A percentile compares a stretch with the other conserved stretches of the same genome.
Conservation (phyloP, 176 grass and related monocot species). For the Musa acuminata region DNA sequence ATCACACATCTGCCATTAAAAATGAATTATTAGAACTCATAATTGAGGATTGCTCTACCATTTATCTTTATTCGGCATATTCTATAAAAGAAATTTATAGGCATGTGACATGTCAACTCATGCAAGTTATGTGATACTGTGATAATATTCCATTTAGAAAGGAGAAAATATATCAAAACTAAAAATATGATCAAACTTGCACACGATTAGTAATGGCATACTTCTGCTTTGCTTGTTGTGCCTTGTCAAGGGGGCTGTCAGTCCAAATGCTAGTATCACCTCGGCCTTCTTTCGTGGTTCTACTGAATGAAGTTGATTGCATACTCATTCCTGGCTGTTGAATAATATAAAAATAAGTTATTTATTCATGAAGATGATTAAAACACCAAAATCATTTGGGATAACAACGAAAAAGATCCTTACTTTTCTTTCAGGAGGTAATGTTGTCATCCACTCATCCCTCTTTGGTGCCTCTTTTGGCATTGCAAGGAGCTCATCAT, state of each 20-base stretch:
- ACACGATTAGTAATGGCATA: conserved; percentile 20
- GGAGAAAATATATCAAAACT: not conserved
- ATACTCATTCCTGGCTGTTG: conserved; percentile 67
- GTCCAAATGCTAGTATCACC: conserved; percentile 86
- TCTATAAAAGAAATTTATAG: no score
- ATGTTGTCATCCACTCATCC: conserved; percentile 98
- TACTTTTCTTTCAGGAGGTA: conserved; percentile 97
- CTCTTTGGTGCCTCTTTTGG: conserved; percentile 66
- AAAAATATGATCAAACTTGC: not conserved
- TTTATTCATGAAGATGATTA: conserved; percentile 8
- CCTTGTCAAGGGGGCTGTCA: conserved; percentile 80
- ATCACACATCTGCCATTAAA: no score
- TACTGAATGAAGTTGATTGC: conserved; percentile 85
- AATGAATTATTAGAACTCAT: no score
- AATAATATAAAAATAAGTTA: conserved; percentile 5
- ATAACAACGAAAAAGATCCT: conserved; percentile 6
- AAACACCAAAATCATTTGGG: conserved; percentile 7
- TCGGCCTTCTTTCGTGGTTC: conserved; percentile 69
- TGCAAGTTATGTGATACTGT: not conserved
- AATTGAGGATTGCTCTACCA: no score
- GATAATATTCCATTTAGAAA: not conserved
- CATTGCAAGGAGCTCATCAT: conserved; percentile 79
- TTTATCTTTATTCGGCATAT: no score
- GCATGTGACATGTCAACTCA: not conserved
- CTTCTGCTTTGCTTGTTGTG: conserved; percentile 79